A percentile compares a stretch with the other conserved stretches of the same genome.
These are phyloP conservation scores for Rhododendron mucronatum DNA, from an alignment of 148 eudicot species.

Conservation along the genomic window DNA sequence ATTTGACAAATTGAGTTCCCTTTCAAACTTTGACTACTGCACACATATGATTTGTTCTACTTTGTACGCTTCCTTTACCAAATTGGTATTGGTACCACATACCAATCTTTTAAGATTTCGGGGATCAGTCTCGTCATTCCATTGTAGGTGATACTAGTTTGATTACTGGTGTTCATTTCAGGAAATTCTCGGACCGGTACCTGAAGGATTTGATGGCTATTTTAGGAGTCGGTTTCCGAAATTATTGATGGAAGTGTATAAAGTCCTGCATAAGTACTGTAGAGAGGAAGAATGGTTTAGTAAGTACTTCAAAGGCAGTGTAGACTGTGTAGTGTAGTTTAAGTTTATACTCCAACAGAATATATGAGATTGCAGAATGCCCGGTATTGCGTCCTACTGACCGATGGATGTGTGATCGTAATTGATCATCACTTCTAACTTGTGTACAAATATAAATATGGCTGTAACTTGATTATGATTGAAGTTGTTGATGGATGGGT, in stretches of 20 bases:
- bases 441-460: slow-evolving; percentile 11
- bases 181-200: slow-evolving; percentile 73
- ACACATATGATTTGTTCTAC: neutral
- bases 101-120: neutral
- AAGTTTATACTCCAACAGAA: slow-evolving; percentile 1
- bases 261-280: slow-evolving; percentile 51
- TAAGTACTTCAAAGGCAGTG: slow-evolving; percentile 59
- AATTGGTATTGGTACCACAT: neutral
- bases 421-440: neutral
- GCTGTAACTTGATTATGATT: neutral
- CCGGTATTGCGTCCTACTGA: neutral
- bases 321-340: slow-evolving; percentile 21
- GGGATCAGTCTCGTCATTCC: neutral
- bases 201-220: slow-evolving; percentile 80
- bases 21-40: neutral
- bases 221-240: slow-evolving; percentile 70
- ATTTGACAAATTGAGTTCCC: neutral
- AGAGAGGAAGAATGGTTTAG: slow-evolving; percentile 51
- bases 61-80: neutral
- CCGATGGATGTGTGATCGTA: neutral
- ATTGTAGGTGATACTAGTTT: neutral
- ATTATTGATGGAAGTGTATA: slow-evolving; percentile 74
- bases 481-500: neutral
- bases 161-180: slow-evolving; percentile 27
- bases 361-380: neutral